These are phyloP conservation scores for Solanum virginianum DNA, from an alignment of 257 asterid genomes.

Conservation along the genomic window DNA sequence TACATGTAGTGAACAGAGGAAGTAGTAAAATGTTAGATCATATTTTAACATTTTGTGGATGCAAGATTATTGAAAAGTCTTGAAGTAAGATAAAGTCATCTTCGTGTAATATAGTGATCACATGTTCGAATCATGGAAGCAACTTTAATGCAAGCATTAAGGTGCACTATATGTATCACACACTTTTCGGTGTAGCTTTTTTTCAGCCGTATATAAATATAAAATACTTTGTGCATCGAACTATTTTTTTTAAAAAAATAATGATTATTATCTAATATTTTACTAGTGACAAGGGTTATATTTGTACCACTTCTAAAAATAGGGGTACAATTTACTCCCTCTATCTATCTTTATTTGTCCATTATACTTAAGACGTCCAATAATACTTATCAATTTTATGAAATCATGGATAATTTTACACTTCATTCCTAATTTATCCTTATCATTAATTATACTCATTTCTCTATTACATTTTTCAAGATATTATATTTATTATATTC, in stretches of 20 bases:
- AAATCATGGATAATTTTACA: no score
- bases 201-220: fast-evolving
- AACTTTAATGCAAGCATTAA: fast-evolving
- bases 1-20: no score
- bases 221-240: not conserved
- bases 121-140: fast-evolving
- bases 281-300: not conserved
- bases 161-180: not conserved
- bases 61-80: not conserved
- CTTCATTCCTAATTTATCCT: no score
- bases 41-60: not conserved
- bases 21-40: not conserved
- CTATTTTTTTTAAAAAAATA: no score
- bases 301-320: not conserved
- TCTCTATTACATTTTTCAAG: no score
- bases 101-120: not conserved
- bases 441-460: no score
- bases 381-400: no score
- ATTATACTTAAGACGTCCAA: no score
- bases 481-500: no score
- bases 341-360: no score
- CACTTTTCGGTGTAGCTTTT: fast-evolving
- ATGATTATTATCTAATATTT: not conserved
- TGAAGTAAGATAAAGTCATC: not conserved
- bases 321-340: not conserved